Evolutionary conservation across 139 green algal species (phyloP), one percentile per base, ranked within the genome.

Genomic region (Zygnema circumcarinatum): DNA sequence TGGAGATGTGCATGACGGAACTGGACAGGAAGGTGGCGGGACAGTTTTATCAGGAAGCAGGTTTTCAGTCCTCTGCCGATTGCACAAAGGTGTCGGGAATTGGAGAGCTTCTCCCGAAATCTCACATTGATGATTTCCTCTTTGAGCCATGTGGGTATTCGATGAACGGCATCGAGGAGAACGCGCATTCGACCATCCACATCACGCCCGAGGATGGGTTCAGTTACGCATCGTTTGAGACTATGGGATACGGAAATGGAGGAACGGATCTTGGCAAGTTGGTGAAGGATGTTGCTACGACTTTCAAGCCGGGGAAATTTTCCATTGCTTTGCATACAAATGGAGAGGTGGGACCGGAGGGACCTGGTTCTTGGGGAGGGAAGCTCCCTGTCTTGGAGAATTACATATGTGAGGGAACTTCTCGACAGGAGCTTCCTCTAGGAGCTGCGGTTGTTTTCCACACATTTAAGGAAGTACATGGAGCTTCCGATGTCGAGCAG

Each of bases 71-170:
- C 38, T 62, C 93, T 7, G 96, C 93, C 0, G 38, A 73, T 0
- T 75, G 91, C 81, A 96, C 92, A 0, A 87, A 86, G 78, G 32
- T 62, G 7, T 83, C 75, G 3, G 94, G 94, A 36, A 97, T 99
- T 42, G 78, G 79, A 0, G 87, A 74, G 2, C 89, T 99, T 25
- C 90, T 98, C 74, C 95, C 94, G 1, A 52, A 75, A 21, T 94
- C 94, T 0, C 74, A 93, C 29, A 96, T 99, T 41, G 97, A 99
- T 88, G 97, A 98, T 90, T 98, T 97, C 81, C 94, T 98, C 7
- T 99, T 99, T 91, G 96, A 99, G 91, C 97, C 97, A 3, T 99
- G 96, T 92, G 97, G 97, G 62, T 99, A 99, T 95, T 96, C 92
- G 68, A 98, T 99, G 96, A 99, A 99, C 86, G 94, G 94, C 67